These are phyloP conservation scores for Bryum argenteum DNA, from an alignment of 225 moss, liverwort and hornwort genomes.

Conservation along the genomic window DNA sequence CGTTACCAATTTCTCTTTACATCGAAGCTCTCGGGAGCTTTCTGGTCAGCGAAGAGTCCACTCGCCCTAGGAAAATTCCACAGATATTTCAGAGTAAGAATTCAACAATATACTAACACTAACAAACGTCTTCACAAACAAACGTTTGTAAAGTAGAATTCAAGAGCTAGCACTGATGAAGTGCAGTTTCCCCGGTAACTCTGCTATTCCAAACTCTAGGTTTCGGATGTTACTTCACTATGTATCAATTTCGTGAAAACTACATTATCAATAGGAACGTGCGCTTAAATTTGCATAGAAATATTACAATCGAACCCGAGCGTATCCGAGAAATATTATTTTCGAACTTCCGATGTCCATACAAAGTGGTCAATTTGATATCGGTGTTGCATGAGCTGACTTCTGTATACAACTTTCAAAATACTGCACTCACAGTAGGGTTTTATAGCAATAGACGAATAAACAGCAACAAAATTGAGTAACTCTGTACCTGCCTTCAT, in stretches of 20 bases:
- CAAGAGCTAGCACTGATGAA: not conserved
- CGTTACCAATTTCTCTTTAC: not conserved
- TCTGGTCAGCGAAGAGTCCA: not conserved
- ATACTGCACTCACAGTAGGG: not conserved
- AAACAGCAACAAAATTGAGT: not conserved
- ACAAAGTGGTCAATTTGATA: no score
- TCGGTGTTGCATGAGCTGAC: not conserved
- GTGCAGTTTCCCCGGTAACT: not conserved
- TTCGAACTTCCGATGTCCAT: no score
- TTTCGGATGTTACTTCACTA: no score
- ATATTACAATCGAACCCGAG: no score
- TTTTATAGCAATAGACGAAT: not conserved
- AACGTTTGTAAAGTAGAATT: fast-evolving
- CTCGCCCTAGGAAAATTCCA: not conserved
- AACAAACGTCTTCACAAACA: not conserved
- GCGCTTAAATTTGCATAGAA: no score
- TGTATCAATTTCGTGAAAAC: no score
- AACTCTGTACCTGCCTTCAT: constrained; percentile 20
- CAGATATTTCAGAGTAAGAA: not conserved
- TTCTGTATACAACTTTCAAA: not conserved
- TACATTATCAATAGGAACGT: not conserved
- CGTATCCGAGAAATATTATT: no score
- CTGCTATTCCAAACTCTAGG: no score
- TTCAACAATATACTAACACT: not conserved
- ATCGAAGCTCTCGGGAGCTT: not conserved